A percentile compares a stretch with the other conserved stretches of the same genome.
Evolutionary conservation across 768 basidiomycete genomes (phyloP).

Genomic region (Pleurotus giganteus): DNA sequence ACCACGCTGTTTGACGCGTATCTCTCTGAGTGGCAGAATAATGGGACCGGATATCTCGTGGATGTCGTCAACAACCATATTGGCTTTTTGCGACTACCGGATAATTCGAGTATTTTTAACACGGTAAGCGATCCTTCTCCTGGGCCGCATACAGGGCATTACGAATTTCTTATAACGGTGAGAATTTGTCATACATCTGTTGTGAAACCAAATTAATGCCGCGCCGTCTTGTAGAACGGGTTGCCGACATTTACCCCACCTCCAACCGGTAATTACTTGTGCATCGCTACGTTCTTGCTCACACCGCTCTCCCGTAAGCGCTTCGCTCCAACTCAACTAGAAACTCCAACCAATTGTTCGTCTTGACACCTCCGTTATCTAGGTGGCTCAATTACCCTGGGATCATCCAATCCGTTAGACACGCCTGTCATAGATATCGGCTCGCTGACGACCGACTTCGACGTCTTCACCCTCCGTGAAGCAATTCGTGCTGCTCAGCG

Average conservation of each 20-base stretch:
- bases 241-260: slow-evolving; percentile 13
- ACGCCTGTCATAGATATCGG: slow-evolving; percentile 49
- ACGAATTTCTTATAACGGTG: slow-evolving; percentile 19
- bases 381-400: slow-evolving; percentile 39
- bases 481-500: slow-evolving; percentile 18
- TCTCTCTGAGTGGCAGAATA: slow-evolving; percentile 25
- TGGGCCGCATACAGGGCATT: slow-evolving; percentile 19
- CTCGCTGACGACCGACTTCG: slow-evolving; percentile 33
- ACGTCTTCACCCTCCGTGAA: slow-evolving; percentile 26
- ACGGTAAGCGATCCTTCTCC: slow-evolving; percentile 20
- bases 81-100: slow-evolving; percentile 17
- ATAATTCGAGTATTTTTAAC: slow-evolving; percentile 16
- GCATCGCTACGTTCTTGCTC: slow-evolving; percentile 23
- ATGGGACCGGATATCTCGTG: slow-evolving; percentile 20
- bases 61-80: slow-evolving; percentile 15
- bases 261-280: slow-evolving; percentile 27
- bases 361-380: background rate
- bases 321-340: background rate
- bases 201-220: background rate
- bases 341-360: background rate
- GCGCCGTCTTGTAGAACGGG: slow-evolving; percentile 4
- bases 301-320: slow-evolving; percentile 34
- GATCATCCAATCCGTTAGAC: slow-evolving; percentile 43
- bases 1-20: slow-evolving; percentile 17
- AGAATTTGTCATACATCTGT: background rate